A percentile compares a stretch with the other conserved stretches of the same genome.
Evolutionary conservation across 768 basidiomycete species (phyloP).

Genomic region (Pholiota molesta): DNA sequence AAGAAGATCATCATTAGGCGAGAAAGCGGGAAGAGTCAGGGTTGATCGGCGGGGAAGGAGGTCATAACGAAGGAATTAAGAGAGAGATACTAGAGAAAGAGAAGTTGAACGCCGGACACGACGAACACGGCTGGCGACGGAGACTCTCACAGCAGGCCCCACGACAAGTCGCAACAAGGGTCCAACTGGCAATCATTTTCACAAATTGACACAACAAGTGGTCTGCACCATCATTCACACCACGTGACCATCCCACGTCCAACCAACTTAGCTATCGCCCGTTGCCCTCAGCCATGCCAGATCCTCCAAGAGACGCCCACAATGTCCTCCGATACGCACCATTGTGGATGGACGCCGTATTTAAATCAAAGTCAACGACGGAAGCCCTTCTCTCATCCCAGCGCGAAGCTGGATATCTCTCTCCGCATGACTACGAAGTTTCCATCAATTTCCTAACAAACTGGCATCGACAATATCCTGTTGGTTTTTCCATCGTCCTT

Average conservation of each 20-base stretch:
- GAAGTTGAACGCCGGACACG: slow-evolving; percentile 1
- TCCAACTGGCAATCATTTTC: slow-evolving; percentile 10
- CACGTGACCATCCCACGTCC: slow-evolving; percentile 23
- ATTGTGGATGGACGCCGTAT: slow-evolving; percentile 44
- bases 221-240: slow-evolving; percentile 20
- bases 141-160: neutral
- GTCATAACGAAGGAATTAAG: slow-evolving; percentile 2
- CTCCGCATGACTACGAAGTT: slow-evolving; percentile 56
- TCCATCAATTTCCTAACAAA: slow-evolving; percentile 58
- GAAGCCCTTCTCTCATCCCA: slow-evolving; percentile 57
- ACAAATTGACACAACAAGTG: slow-evolving; percentile 2
- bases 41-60: neutral
- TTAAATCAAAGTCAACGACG: slow-evolving; percentile 40
- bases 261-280: no score
- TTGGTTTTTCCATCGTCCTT: slow-evolving; percentile 26
- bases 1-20: slow-evolving; percentile 4
- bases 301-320: slow-evolving; percentile 1
- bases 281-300: neutral
- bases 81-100: neutral
- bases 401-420: slow-evolving; percentile 51
- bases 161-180: slow-evolving; percentile 6
- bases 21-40: neutral
- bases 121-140: slow-evolving; percentile 3
- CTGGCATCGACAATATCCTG: slow-evolving; percentile 39
- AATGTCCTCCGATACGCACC: slow-evolving; percentile 32